Evolutionary conservation across 2,329 filamentous ascomycete species (phyloP), one percentile per base, ranked within the genome.

Genomic region (Aspergillus sp.): DNA sequence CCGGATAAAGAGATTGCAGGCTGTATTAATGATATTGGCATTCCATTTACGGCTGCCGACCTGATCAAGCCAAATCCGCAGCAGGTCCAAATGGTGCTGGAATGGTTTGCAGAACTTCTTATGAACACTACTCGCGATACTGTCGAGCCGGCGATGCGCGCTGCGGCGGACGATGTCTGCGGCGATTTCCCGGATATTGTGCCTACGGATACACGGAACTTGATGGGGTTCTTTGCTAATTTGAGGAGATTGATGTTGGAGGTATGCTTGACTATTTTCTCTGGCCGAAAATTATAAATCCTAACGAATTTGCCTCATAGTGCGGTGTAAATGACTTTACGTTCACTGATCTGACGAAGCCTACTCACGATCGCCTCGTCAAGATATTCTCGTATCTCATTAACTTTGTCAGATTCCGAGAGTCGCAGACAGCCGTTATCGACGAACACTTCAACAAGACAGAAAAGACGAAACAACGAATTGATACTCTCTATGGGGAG

Each of bases 371-470:
- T 57, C 89, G 95, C 44, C 83, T 98, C 13, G 89, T 93, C 69
- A 96, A 95, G 78, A 96, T 98, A 69, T 95, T 99, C 73, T 96
- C 91, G 63, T 97, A 97, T 76, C 85, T 98, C 62, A 99, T 99
- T 80, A 99, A 99, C 77, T 99, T 99, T 76, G 93, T 98, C 65
- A 88, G 95, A 53, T 99, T 98, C 78, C 89, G 95, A 66, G 93
- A 97, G 78, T 92, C 89, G 61, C 93, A 98, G 75, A 96, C 92
- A 1, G 80, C 81, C 39, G 86, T 95, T 30, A 96, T 98, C 62
- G 93, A 97, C 72, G 86, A 96, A 72, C 90, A 98, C 76, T 95
- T 95, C 79, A 95, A 96, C 80, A 93, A 91, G 68, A 85, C 90
- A 12, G 91, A 97, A 75, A 85, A 85, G 58, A 93, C 90, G 2